Percentiles rank a stretch among this genome's conserved stretches.
phyloP scores from a whole-genome alignment of 305 asterid species.

The Fraxinus velutina region DNA sequence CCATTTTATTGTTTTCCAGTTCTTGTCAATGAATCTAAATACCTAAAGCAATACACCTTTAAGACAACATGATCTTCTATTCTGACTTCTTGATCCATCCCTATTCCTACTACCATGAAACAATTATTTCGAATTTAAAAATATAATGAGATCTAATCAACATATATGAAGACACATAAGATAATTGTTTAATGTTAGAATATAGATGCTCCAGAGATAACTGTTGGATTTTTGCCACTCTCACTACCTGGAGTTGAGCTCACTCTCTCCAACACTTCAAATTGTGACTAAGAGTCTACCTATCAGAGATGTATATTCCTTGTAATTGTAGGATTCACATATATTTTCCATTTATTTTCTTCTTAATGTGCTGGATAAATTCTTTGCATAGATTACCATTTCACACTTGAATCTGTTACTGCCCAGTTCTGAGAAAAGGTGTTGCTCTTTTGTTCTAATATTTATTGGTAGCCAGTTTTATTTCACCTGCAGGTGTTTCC shows the following conservation, averaged over 20 bases:
- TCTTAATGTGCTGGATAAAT: conserved; percentile 10
- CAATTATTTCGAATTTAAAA: neutral
- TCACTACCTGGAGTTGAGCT: neutral
- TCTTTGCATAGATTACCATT: conserved; percentile 4
- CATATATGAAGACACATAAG: neutral
- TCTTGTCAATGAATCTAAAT: neutral
- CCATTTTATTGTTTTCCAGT: neutral
- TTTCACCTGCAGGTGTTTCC: neutral
- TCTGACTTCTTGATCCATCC: neutral
- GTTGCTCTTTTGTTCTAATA: neutral
- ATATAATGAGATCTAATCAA: neutral
- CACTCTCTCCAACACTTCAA: neutral
- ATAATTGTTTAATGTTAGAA: neutral
- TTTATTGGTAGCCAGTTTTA: neutral
- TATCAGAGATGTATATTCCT: neutral
- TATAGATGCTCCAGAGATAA: neutral
- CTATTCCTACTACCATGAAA: neutral
- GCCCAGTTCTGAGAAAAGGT: neutral
- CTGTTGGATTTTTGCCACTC: neutral
- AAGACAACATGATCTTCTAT: neutral
- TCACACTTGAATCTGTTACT: neutral
- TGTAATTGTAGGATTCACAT: neutral
- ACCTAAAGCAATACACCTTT: neutral
- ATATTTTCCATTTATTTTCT: neutral
- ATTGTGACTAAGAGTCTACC: neutral